A percentile compares a stretch with the other conserved stretches of the same genome.
Evolutionary conservation across 768 basidiomycete genomes (phyloP).

Genomic region (Lactarius hatsudake): DNA sequence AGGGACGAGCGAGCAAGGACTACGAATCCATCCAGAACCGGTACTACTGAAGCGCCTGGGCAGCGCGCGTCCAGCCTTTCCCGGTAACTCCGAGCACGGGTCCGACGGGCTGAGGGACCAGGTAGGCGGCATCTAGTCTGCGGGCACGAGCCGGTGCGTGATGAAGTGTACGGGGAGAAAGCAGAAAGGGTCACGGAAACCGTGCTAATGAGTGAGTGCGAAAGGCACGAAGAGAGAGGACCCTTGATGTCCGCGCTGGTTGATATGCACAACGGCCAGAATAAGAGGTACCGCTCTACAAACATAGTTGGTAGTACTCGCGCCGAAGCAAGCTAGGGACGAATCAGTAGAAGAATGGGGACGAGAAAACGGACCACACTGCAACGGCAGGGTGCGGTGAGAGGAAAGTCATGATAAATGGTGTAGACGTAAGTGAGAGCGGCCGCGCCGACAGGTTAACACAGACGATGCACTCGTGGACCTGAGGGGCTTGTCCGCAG

Average conservation of each 20-base stretch:
- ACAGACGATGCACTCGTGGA: slow-evolving; percentile 26
- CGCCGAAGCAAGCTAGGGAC: slow-evolving; percentile 37
- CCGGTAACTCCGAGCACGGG: no score
- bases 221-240: slow-evolving; percentile 48
- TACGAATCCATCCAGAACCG: no score
- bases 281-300: slow-evolving; percentile 64
- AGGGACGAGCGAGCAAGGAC: no score
- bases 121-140: slow-evolving; percentile 46
- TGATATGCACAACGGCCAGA: slow-evolving; percentile 58
- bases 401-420: slow-evolving; percentile 75
- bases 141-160: slow-evolving; percentile 61
- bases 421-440: slow-evolving; percentile 56
- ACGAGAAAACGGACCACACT: slow-evolving; percentile 57
- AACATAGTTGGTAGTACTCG: slow-evolving; percentile 54
- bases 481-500: slow-evolving; percentile 8
- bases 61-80: no score
- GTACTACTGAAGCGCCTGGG: no score
- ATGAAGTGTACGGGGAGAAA: slow-evolving; percentile 68
- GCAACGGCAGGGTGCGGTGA: slow-evolving; percentile 62
- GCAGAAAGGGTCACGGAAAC: slow-evolving; percentile 57
- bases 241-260: slow-evolving; percentile 50
- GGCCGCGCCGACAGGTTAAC: slow-evolving; percentile 38
- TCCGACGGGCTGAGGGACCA: slow-evolving; percentile 51
- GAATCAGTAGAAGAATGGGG: no score
- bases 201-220: slow-evolving; percentile 39